Conservation (phyloP, 257 asterid species). For the Lycium ferocissimum region DNA sequence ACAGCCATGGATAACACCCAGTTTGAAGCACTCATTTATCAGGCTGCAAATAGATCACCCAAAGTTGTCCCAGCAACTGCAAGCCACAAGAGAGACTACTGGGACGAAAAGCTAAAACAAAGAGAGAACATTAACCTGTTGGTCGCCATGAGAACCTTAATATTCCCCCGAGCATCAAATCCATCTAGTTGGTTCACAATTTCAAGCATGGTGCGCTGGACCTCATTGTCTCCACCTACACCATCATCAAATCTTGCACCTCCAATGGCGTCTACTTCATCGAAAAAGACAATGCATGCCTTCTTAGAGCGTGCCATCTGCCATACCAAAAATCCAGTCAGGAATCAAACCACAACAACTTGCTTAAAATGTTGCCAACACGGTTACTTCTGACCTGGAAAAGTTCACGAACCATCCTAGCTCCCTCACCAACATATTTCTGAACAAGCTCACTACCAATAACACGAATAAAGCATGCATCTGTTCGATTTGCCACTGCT, state of each 20-base stretch:
- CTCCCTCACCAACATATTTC: slow-evolving; percentile 99
- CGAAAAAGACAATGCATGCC: slow-evolving; percentile 97
- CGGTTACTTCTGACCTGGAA: slow-evolving; percentile 65
- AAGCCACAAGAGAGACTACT: background rate
- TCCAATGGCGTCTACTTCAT: slow-evolving; percentile 97
- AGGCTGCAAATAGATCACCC: background rate
- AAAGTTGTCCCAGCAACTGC: background rate
- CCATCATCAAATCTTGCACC: slow-evolving; percentile 99
- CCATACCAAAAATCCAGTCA: slow-evolving; percentile 16
- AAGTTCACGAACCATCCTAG: slow-evolving; percentile 98
- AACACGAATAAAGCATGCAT: slow-evolving; percentile 97
- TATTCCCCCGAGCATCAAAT: slow-evolving; percentile 98
- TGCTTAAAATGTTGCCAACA: background rate
- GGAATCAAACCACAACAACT: background rate
- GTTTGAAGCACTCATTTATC: background rate
- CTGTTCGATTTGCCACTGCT: slow-evolving; percentile 98
- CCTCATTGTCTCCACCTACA: slow-evolving; percentile 98
- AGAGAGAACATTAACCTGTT: slow-evolving; percentile 58
- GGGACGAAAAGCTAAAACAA: slow-evolving; percentile 4
- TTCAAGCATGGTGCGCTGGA: slow-evolving; percentile 98
- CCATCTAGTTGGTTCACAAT: slow-evolving; percentile 99
- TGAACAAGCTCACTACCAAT: slow-evolving; percentile 99
- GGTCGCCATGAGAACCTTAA: slow-evolving; percentile 98
- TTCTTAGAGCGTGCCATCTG: slow-evolving; percentile 99
- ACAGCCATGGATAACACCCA: background rate